Conservation (phyloP, 805 yeast genomes). For the Huiozyma naganishii region DNA sequence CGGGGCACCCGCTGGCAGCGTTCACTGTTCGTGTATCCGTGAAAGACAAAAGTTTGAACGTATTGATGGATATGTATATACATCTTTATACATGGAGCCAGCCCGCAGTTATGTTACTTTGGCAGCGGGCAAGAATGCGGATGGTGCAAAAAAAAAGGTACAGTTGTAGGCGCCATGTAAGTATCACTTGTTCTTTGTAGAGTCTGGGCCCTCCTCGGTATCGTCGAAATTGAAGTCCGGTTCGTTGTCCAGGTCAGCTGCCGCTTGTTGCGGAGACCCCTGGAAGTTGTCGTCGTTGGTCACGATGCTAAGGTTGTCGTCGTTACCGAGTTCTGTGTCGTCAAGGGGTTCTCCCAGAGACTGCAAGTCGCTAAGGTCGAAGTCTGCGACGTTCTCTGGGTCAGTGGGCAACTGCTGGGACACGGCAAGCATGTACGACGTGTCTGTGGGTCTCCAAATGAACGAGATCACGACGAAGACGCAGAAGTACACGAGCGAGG, state of each 20-base stretch:
- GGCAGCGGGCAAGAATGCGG: no score
- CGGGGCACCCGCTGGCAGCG: no score
- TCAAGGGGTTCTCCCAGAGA: conserved; percentile 32
- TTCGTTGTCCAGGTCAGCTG: conserved; percentile 4
- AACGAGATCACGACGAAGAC: conserved; percentile 78
- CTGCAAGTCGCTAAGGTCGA: conserved; percentile 48
- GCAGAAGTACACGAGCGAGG: conserved; percentile 73
- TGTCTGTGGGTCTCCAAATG: conserved; percentile 96
- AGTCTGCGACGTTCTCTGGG: conserved; percentile 57
- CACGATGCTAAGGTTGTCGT: conserved; percentile 18
- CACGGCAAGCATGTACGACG: conserved; percentile 88
- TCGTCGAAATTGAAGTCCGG: conserved; percentile 18
- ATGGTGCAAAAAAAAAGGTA: no score
- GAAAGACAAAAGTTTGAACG: no score
- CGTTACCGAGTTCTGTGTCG: conserved; percentile 31
- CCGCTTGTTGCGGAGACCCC: conserved; percentile 1
- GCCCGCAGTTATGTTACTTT: no score
- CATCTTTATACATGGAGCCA: no score
- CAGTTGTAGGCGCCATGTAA: not conserved
- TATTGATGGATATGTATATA: no score
- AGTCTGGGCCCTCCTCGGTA: conserved; percentile 21
- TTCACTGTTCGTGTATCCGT: no score
- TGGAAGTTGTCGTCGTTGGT: conserved; percentile 3
- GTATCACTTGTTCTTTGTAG: not conserved
- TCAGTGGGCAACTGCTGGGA: conserved; percentile 86